A percentile compares a stretch with the other conserved stretches of the same genome.
Conservation (phyloP, 208 protist genomes). For the Wallacemonas sp. region DNA sequence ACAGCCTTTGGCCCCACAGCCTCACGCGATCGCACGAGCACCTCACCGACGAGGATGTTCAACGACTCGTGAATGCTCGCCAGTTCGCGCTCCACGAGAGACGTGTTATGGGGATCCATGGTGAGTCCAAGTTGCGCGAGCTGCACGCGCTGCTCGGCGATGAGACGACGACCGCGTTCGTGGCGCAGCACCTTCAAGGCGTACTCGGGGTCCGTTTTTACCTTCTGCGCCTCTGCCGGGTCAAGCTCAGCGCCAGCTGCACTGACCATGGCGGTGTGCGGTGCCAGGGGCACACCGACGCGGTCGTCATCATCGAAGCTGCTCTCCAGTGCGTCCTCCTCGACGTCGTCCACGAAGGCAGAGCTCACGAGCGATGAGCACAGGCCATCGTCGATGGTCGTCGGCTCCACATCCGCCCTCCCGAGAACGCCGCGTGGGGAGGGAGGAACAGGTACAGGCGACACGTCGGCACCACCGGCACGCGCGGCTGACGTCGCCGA, state of each 20-base stretch:
- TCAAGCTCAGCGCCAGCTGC: neutral
- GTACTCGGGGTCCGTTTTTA: conserved; percentile 16
- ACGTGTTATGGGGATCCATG: conserved; percentile 45
- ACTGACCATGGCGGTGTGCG: neutral
- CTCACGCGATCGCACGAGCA: conserved; percentile 46
- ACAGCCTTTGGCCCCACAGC: conserved; percentile 19
- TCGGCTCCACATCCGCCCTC: neutral
- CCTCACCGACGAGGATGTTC: conserved; percentile 60
- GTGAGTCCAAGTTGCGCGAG: conserved; percentile 39
- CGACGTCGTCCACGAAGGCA: conserved; percentile 8
- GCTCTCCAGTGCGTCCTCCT: conserved; percentile 9
- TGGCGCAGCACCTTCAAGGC: conserved; percentile 26
- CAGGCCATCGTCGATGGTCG: conserved; percentile 25
- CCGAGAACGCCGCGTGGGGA: too few relatives aligned
- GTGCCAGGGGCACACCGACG: conserved; percentile 12
- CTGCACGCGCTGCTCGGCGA: conserved; percentile 54
- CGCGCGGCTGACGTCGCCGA: too few relatives aligned
- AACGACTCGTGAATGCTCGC: conserved; percentile 55
- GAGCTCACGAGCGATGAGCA: conserved; percentile 27
- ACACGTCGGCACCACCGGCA: neutral
- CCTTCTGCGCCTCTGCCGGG: conserved; percentile 4
- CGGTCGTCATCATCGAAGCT: conserved; percentile 17
- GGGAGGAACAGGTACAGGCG: neutral
- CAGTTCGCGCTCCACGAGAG: conserved; percentile 44
- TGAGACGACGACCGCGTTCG: conserved; percentile 47